Percentiles rank a stretch among this genome's conserved stretches.
These are phyloP conservation scores for Venturia carpophila DNA, from an alignment of 2,329 filamentous ascomycete species.

Conservation along the genomic window DNA sequence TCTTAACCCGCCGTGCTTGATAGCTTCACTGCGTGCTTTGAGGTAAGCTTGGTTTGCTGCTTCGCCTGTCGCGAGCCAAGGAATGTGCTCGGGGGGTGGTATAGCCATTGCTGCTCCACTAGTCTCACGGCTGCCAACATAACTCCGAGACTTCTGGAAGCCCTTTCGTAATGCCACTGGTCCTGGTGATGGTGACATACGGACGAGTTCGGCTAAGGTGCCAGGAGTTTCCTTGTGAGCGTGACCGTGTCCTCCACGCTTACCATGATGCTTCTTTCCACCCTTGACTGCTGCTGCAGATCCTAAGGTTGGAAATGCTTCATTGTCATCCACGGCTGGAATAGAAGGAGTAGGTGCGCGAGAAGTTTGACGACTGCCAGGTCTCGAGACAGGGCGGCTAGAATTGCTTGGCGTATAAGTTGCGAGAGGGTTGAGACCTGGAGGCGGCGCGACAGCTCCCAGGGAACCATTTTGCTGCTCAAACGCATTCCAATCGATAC, in stretches of 20 bases:
- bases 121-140: constrained; percentile 51
- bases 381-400: constrained; percentile 69
- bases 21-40: constrained; percentile 89
- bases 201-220: constrained; percentile 87
- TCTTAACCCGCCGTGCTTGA: constrained; percentile 90
- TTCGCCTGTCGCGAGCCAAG: constrained; percentile 91
- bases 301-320: constrained; percentile 86
- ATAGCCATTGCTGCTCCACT: constrained; percentile 77
- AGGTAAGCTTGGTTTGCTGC: constrained; percentile 89
- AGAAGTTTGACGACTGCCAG: constrained; percentile 71
- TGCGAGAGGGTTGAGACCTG: constrained; percentile 58
- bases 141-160: constrained; percentile 6
- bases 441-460: constrained; percentile 47
- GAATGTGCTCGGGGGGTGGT: constrained; percentile 79
- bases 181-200: constrained; percentile 83
- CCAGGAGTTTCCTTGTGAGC: constrained; percentile 53
- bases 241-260: constrained; percentile 70
- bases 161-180: constrained; percentile 47
- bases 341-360: constrained; percentile 56
- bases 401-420: constrained; percentile 47
- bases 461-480: constrained; percentile 34
- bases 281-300: constrained; percentile 64
- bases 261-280: constrained; percentile 87
- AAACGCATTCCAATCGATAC: constrained; percentile 23
- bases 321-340: constrained; percentile 81